phyloP scores from a whole-genome alignment of 768 basidiomycete species.

The Russula lepida region DNA sequence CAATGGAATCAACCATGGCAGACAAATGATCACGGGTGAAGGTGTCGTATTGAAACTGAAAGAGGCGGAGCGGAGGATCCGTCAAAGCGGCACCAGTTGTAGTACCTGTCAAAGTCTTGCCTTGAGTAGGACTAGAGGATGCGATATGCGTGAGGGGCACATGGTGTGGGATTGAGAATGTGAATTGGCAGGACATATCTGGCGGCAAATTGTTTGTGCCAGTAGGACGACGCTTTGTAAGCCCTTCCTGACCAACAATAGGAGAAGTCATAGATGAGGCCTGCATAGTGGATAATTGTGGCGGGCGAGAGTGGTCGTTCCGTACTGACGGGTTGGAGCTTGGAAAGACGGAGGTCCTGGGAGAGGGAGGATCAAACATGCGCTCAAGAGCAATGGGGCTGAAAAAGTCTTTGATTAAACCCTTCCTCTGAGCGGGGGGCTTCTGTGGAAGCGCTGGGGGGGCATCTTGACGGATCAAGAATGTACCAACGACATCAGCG shows the following conservation, averaged over 20 bases:
- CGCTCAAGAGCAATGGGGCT: constrained; percentile 78
- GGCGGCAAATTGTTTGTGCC: constrained; percentile 39
- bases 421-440: constrained; percentile 57
- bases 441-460: constrained; percentile 51
- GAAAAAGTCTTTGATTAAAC: constrained; percentile 74
- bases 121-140: constrained; percentile 56
- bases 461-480: constrained; percentile 65
- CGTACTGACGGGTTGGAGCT: constrained; percentile 21
- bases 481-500: constrained; percentile 50
- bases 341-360: constrained; percentile 33
- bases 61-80: constrained; percentile 74
- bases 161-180: constrained; percentile 57
- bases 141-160: constrained; percentile 19
- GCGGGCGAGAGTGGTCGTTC: constrained; percentile 30
- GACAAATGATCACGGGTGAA: constrained; percentile 92
- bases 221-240: constrained; percentile 43
- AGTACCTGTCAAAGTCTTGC: constrained; percentile 33
- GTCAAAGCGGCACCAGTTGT: constrained; percentile 32
- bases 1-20: constrained; percentile 90
- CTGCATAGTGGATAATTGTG: constrained; percentile 21
- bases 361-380: constrained; percentile 93
- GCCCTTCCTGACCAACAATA: constrained; percentile 30
- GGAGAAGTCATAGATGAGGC: not conserved
- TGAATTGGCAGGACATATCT: constrained; percentile 55
- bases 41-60: constrained; percentile 94